A percentile compares a stretch with the other conserved stretches of the same genome.
These are phyloP conservation scores for Apiotrichum veenhuisii DNA, from an alignment of 1,284 basidiomycete species.

Conservation along the genomic window DNA sequence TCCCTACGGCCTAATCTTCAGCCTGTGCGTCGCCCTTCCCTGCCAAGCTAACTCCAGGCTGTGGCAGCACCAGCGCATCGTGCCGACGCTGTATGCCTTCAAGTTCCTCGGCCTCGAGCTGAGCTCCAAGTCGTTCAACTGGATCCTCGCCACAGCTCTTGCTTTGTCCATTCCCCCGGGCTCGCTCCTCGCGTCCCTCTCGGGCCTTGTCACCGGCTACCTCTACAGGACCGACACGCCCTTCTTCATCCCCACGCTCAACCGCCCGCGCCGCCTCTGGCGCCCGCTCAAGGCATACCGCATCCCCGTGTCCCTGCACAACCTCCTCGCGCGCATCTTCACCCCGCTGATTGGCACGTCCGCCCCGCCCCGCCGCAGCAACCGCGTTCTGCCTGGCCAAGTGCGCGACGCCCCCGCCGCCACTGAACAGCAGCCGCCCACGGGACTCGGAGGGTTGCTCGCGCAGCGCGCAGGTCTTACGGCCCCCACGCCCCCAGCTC, in stretches of 20 bases:
- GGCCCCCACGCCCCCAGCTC: neutral
- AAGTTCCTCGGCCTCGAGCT: constrained; percentile 68
- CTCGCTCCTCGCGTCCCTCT: constrained; percentile 58
- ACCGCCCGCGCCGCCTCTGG: constrained; percentile 28
- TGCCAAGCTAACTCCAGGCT: constrained; percentile 51
- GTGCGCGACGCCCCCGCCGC: constrained; percentile 20
- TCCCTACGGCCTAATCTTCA: constrained; percentile 61
- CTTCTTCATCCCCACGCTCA: constrained; percentile 34
- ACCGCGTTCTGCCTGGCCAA: constrained; percentile 60
- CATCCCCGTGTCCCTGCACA: constrained; percentile 58
- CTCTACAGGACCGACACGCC: constrained; percentile 75
- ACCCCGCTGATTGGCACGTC: constrained; percentile 62
- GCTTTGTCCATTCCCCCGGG: constrained; percentile 63
- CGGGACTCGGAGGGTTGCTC: constrained; percentile 15
- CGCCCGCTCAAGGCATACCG: constrained; percentile 64
- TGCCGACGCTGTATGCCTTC: constrained; percentile 71
- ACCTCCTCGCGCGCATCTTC: constrained; percentile 57
- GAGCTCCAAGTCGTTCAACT: constrained; percentile 69
- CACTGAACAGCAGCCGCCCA: constrained; percentile 35
- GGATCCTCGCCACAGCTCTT: constrained; percentile 66
- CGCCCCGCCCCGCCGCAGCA: constrained; percentile 56
- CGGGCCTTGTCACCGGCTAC: constrained; percentile 68
- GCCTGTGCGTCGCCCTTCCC: constrained; percentile 30
- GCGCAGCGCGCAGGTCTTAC: constrained; percentile 17
- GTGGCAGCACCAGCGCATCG: constrained; percentile 73